Conservation (phyloP, 1,284 basidiomycete genomes). For the Ustilago cynodontis region DNA sequence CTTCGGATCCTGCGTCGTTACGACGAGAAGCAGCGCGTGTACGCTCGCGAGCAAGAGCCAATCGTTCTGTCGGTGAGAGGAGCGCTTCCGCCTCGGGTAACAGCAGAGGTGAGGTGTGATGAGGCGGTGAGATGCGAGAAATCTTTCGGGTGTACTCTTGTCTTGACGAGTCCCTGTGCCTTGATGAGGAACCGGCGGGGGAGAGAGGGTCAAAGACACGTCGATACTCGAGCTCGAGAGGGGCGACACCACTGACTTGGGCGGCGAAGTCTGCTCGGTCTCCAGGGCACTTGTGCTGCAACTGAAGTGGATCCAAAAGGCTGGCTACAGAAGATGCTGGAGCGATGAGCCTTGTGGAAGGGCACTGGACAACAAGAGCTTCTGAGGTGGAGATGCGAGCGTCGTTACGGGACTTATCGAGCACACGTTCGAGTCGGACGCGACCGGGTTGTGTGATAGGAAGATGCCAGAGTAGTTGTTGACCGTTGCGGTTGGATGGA, state of each 20-base stretch:
- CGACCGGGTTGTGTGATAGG: slow-evolving; percentile 56
- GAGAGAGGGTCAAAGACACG: slow-evolving; percentile 38
- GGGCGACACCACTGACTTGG: slow-evolving; percentile 59
- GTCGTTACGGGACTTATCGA: slow-evolving; percentile 61
- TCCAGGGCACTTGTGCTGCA: slow-evolving; percentile 60
- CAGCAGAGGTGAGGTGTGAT: slow-evolving; percentile 50
- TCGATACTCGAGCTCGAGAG: slow-evolving; percentile 61
- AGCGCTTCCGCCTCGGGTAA: slow-evolving; percentile 43
- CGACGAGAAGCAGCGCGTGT: slow-evolving; percentile 38
- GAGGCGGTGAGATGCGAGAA: slow-evolving; percentile 50
- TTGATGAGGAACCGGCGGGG: slow-evolving; percentile 1
- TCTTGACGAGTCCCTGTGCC: slow-evolving; percentile 19
- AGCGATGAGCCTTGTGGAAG: slow-evolving; percentile 53
- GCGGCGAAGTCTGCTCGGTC: slow-evolving; percentile 59
- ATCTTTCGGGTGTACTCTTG: slow-evolving; percentile 39
- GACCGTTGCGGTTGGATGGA: slow-evolving; percentile 9
- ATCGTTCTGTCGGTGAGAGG: slow-evolving; percentile 34
- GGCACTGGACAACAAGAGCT: slow-evolving; percentile 65
- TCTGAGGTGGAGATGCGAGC: slow-evolving; percentile 56
- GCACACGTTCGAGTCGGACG: slow-evolving; percentile 61
- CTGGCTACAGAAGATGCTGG: slow-evolving; percentile 7
- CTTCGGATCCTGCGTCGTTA: slow-evolving; percentile 21
- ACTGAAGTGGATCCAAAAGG: slow-evolving; percentile 4
- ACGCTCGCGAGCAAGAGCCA: slow-evolving; percentile 44
- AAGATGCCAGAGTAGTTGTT: slow-evolving; percentile 59